phyloP scores from a whole-genome alignment of 441 rosid genomes.

The Breynia disticha region DNA sequence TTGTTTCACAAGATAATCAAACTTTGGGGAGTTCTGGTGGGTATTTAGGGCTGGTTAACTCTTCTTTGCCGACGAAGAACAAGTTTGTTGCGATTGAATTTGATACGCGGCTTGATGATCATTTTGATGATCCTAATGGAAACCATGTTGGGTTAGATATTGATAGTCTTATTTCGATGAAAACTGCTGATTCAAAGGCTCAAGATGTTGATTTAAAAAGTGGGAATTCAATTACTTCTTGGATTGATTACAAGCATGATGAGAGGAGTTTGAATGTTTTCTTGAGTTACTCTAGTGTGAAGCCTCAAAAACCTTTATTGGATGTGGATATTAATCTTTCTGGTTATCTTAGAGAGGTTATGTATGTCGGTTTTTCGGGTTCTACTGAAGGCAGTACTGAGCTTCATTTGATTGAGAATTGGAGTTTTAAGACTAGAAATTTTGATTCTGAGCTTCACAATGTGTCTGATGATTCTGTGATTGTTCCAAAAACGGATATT shows the following conservation, averaged over 20 bases:
- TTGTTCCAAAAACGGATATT: slow-evolving; percentile 21
- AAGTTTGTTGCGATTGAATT: slow-evolving; percentile 75
- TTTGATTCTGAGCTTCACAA: slow-evolving; percentile 53
- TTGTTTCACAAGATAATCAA: slow-evolving; percentile 61
- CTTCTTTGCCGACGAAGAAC: slow-evolving; percentile 59
- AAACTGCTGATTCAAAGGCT: slow-evolving; percentile 39
- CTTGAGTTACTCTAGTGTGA: slow-evolving; percentile 46
- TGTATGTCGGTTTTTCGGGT: slow-evolving; percentile 79
- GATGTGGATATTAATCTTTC: slow-evolving; percentile 54
- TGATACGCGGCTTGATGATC: slow-evolving; percentile 57
- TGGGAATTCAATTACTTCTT: slow-evolving; percentile 53
- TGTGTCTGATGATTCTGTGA: slow-evolving; percentile 57
- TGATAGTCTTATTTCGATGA: slow-evolving; percentile 53
- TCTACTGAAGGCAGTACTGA: slow-evolving; percentile 95
- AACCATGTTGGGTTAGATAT: slow-evolving; percentile 77
- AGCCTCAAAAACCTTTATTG: slow-evolving; percentile 48
- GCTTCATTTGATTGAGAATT: slow-evolving; percentile 54
- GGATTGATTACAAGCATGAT: slow-evolving; percentile 87
- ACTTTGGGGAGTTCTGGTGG: slow-evolving; percentile 73
- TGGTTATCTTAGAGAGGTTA: slow-evolving; percentile 36
- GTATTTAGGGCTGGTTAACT: slow-evolving; percentile 70
- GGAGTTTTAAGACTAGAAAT: slow-evolving; percentile 66
- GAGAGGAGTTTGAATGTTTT: slow-evolving; percentile 47
- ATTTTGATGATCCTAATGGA: slow-evolving; percentile 54
- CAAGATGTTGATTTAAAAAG: slow-evolving; percentile 61